These are phyloP conservation scores for Umbelopsis sp. DNA, from an alignment of 192 early-diverging fungal genomes.

Conservation along the genomic window DNA sequence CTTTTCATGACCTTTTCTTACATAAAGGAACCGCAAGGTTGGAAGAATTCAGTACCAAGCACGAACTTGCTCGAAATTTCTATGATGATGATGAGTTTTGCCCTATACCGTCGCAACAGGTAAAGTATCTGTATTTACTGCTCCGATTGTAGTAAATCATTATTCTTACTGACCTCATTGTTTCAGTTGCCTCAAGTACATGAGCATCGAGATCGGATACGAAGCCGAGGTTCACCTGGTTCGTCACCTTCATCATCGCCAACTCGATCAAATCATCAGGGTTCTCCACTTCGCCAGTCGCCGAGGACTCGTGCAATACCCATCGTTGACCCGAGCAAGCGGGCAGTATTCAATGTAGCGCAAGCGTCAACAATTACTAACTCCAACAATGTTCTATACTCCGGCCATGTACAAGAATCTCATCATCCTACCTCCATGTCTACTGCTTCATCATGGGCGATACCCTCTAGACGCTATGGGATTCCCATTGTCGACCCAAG, in stretches of 20 bases:
- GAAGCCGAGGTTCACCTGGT: not conserved
- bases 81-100: conserved; percentile 64
- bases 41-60: conserved; percentile 44
- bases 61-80: conserved; percentile 55
- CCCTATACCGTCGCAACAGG: conserved; percentile 54
- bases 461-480: conserved; percentile 1
- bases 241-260: conserved; percentile 6
- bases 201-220: conserved; percentile 18
- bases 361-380: not conserved
- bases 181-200: conserved; percentile 7
- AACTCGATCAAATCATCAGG: conserved; percentile 5
- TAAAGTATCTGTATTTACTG: not conserved
- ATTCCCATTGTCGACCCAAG: conserved; percentile 15
- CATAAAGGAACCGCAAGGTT: conserved; percentile 17
- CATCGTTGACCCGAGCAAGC: conserved; percentile 22
- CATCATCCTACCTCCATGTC: not conserved
- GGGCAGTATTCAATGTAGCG: not conserved
- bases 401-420: not conserved
- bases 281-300: conserved; percentile 15
- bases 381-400: not conserved
- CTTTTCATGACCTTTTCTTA: not conserved
- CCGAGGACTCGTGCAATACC: conserved; percentile 10
- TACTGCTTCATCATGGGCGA: not conserved
- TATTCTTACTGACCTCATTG: not conserved
- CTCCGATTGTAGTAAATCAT: not conserved